A percentile compares a stretch with the other conserved stretches of the same genome.
These are phyloP conservation scores for Colletotrichum limetticola DNA, from an alignment of 2,329 filamentous ascomycete genomes.

Conservation along the genomic window DNA sequence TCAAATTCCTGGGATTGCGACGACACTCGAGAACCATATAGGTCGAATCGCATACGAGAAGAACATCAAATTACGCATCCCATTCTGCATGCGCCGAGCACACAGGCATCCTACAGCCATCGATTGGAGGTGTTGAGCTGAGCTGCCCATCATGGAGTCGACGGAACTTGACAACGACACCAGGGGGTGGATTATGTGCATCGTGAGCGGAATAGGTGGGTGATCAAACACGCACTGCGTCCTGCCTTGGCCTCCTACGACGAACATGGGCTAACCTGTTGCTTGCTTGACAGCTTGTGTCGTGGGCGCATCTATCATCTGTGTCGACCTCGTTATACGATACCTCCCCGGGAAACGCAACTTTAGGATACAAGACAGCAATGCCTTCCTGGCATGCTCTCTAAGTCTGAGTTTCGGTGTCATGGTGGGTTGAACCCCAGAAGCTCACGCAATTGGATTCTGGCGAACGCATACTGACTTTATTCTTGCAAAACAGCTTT, in stretches of 20 bases:
- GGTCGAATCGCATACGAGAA: background rate
- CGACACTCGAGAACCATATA: background rate
- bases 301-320: conserved; percentile 85
- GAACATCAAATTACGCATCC: background rate
- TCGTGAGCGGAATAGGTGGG: conserved; percentile 80
- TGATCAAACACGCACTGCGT: conserved; percentile 35
- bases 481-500: conserved; percentile 68
- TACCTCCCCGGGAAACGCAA: conserved; percentile 77
- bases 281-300: conserved; percentile 65
- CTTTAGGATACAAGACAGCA: conserved; percentile 92
- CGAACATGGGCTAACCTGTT: conserved; percentile 31
- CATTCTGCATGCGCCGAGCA: conserved; percentile 24
- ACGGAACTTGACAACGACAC: conserved; percentile 77
- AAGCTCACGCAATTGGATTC: background rate
- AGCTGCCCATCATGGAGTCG: conserved; percentile 49
- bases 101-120: conserved; percentile 20
- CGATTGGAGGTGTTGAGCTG: conserved; percentile 23
- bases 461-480: background rate
- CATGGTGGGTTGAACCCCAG: conserved; percentile 72
- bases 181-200: conserved; percentile 91
- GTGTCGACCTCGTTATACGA: conserved; percentile 81
- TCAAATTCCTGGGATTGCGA: background rate
- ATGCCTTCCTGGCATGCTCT: conserved; percentile 86
- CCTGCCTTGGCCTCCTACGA: background rate
- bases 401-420: conserved; percentile 95